These are phyloP conservation scores for Oleoguttula mirabilis DNA, from an alignment of 495 filamentous ascomycete species.

Conservation along the genomic window DNA sequence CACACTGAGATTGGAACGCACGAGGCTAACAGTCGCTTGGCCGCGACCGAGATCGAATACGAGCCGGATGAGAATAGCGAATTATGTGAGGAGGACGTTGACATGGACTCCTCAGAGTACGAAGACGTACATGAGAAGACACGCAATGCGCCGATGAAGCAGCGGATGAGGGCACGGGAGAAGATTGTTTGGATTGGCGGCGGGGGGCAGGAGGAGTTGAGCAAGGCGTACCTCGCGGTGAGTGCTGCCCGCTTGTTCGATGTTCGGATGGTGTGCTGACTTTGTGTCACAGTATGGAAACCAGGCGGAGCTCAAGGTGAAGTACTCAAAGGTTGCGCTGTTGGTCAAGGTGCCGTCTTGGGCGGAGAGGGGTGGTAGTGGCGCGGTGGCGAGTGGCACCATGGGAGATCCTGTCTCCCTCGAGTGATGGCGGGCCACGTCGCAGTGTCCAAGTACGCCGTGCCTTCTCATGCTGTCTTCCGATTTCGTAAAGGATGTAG, in stretches of 20 bases:
- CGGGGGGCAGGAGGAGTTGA: background rate
- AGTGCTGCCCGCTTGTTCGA: background rate
- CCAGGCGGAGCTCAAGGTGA: constrained; percentile 1
- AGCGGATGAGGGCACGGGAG: too few species aligned
- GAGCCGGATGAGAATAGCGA: too few species aligned
- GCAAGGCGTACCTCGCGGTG: background rate
- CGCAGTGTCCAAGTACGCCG: too few species aligned
- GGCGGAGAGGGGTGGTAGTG: background rate
- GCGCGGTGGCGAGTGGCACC: background rate
- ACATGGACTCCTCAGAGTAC: too few species aligned
- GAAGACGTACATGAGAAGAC: too few species aligned
- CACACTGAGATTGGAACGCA: too few species aligned
- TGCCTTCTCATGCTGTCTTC: too few species aligned
- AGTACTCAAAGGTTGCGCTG: constrained; percentile 4
- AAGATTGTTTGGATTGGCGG: background rate
- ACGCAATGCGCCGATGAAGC: too few species aligned
- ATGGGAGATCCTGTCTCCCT: background rate
- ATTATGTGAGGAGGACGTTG: too few species aligned
- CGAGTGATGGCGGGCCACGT: background rate
- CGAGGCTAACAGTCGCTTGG: too few species aligned
- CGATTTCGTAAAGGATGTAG: too few species aligned
- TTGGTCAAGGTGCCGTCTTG: background rate
- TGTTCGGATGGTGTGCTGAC: background rate
- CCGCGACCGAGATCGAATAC: too few species aligned
- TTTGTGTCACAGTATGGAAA: constrained; percentile 6